phyloP scores from a whole-genome alignment of 208 protist species.

The Balamuthia mandrillaris region DNA sequence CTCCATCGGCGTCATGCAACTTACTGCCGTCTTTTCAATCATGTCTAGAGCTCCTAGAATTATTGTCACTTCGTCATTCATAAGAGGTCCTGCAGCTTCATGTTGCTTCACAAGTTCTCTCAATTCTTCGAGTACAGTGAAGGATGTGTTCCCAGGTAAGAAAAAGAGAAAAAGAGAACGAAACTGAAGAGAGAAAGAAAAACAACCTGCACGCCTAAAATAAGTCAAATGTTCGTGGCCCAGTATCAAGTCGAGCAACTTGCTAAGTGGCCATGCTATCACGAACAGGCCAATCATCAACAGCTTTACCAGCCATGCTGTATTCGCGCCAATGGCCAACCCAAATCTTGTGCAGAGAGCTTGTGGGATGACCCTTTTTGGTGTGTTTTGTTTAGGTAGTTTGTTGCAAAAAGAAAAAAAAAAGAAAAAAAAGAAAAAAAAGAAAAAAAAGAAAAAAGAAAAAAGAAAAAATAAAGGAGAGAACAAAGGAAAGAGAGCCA shows the following conservation, averaged over 20 bases:
- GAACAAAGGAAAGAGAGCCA: too few relatives aligned
- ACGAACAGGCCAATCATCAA: conserved; percentile 55
- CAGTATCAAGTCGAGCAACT: conserved; percentile 57
- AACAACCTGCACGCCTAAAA: conserved; percentile 11
- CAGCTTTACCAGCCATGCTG: conserved; percentile 51
- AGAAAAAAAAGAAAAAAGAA: not conserved
- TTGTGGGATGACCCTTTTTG: conserved; percentile 64
- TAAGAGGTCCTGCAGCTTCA: not conserved
- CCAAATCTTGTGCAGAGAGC: conserved; percentile 65
- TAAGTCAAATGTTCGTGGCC: conserved; percentile 23
- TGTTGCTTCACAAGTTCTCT: conserved; percentile 38
- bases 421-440: not conserved
- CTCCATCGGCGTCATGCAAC: conserved; percentile 51
- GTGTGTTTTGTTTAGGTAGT: not conserved
- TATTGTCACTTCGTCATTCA: conserved; percentile 51
- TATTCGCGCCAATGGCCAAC: conserved; percentile 57
- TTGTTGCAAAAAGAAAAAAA: conserved; percentile 17
- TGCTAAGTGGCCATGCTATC: conserved; percentile 47
- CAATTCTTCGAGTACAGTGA: not conserved
- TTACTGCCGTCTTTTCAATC: conserved; percentile 45
- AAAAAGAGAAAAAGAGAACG: not conserved
- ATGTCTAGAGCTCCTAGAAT: conserved; percentile 53
- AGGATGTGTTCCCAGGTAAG: not conserved
- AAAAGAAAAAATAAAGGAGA: not conserved
- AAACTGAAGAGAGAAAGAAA: not conserved